Conservation (phyloP, 228 moss, liverwort and hornwort species). For the Sphagnum fallax region DNA sequence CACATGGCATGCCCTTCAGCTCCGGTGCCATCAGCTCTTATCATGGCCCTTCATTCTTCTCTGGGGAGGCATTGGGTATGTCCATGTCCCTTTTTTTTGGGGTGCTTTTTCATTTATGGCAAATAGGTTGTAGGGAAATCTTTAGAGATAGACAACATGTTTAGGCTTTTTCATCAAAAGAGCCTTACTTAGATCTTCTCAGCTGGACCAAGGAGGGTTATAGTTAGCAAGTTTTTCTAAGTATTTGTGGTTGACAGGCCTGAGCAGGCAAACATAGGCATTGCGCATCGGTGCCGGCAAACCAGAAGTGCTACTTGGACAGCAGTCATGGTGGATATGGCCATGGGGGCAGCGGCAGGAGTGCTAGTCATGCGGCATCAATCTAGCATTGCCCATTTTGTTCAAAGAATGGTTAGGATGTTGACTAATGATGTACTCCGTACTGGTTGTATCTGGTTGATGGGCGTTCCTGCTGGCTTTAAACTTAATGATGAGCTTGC, state of each 20-base stretch:
- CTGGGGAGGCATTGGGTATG: constrained; percentile 93
- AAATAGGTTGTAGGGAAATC: background rate
- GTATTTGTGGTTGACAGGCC: constrained; percentile 33
- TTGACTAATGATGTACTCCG: constrained; percentile 88
- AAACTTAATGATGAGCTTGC: constrained; percentile 96
- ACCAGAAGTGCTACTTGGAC: constrained; percentile 64
- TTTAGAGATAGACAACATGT: background rate
- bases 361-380: constrained; percentile 52
- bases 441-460: constrained; percentile 95
- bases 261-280: constrained; percentile 78
- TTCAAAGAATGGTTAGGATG: constrained; percentile 48
- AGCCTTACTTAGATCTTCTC: too few species aligned
- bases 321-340: constrained; percentile 67
- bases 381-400: constrained; percentile 43
- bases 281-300: constrained; percentile 63
- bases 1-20: constrained; percentile 73
- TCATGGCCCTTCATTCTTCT: constrained; percentile 88
- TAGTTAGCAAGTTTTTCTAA: too few species aligned
- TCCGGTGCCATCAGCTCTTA: constrained; percentile 77
- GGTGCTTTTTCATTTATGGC: background rate
- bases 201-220: too few species aligned
- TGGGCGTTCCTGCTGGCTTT: constrained; percentile 97
- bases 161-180: too few species aligned
- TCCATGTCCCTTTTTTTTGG: background rate
- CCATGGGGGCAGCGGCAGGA: constrained; percentile 66